Evolutionary conservation across 2,329 filamentous ascomycete genomes (phyloP).

Genomic region (Fusarium heterosporum): DNA sequence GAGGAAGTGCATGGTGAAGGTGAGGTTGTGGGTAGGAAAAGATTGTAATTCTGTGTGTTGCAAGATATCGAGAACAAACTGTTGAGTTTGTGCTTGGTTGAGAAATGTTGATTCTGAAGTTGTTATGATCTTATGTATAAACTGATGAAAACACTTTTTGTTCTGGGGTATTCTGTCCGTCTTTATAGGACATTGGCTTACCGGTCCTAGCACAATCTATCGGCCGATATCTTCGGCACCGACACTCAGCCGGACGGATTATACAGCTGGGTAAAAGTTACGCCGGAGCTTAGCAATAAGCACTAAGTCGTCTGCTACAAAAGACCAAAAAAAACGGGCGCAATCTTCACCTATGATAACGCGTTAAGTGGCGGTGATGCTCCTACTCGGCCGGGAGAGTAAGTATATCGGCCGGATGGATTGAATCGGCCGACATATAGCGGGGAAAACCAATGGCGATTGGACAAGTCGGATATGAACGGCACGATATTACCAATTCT

Average conservation of each 20-base stretch:
- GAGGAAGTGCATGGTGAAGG: conserved; percentile 23
- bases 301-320: not conserved
- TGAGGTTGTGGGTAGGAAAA: not conserved
- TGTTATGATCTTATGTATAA: too few species aligned
- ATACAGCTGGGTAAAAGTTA: not conserved
- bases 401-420: not conserved
- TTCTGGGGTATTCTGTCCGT: not conserved
- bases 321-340: not conserved
- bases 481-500: conserved; percentile 1
- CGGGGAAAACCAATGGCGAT: not conserved
- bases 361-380: not conserved
- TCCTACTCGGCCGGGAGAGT: conserved; percentile 3
- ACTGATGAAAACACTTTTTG: accelerated
- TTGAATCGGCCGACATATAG: conserved; percentile 1
- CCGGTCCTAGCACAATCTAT: accelerated
- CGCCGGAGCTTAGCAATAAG: conserved; percentile 11
- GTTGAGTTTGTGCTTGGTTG: not conserved
- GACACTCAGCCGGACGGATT: not conserved
- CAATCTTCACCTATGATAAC: not conserved
- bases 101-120: too few species aligned
- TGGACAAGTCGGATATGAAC: conserved; percentile 2
- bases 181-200: conserved; percentile 15
- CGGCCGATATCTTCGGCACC: conserved; percentile 16
- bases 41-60: not conserved
- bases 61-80: not conserved